Evolutionary conservation across 768 basidiomycete species (phyloP), one percentile per base, ranked within the genome.

Genomic region (Suillus occidentalis): DNA sequence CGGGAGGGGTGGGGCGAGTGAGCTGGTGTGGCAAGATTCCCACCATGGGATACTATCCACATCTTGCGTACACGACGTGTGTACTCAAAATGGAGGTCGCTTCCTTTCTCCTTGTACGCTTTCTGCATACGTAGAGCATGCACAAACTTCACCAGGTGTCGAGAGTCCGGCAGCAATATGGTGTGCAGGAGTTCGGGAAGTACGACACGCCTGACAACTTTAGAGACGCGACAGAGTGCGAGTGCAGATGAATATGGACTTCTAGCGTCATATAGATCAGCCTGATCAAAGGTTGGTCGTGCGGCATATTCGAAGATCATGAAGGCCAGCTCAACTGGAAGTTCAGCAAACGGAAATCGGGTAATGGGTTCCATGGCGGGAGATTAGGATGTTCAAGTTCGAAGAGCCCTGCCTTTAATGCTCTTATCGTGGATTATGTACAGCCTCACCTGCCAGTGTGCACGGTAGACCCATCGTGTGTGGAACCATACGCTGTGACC

Each of bases 151-250:
- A 3, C 12, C 1, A 61, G 34, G 14, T 22, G 28, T 13, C 7
- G 9, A 40, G 22, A 14, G n/a, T 61, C 42, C 40, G 66, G 63
- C 28, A 82, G 73, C 28, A 79, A 63, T 7, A 83, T 78, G 16
- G 78, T 81, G 62, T 77, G 74, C 16, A 82, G 74, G 61, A 83
- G 73, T 62, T 73, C 68, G 39, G 76, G 79, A 77, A 83, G 81
- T 28, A 75, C 70, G n/a, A 70, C 69, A 14, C 69, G 72, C 20
- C 80, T 76, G 36, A 82, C 60, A 28, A 61, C 60, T 50, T 67
- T 70, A 1, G 78, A 82, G 16, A 81, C 80, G 20, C 63, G 67
- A 39, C 76, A 72, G 25, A 83, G 72, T 6, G 75, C 63, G 22
- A 72, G 57, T 7, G 76, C 77, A 22, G 73, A 76, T 39, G 67